These are phyloP conservation scores for Candida nemodendra DNA, from an alignment of 805 yeast genomes.

Conservation along the genomic window DNA sequence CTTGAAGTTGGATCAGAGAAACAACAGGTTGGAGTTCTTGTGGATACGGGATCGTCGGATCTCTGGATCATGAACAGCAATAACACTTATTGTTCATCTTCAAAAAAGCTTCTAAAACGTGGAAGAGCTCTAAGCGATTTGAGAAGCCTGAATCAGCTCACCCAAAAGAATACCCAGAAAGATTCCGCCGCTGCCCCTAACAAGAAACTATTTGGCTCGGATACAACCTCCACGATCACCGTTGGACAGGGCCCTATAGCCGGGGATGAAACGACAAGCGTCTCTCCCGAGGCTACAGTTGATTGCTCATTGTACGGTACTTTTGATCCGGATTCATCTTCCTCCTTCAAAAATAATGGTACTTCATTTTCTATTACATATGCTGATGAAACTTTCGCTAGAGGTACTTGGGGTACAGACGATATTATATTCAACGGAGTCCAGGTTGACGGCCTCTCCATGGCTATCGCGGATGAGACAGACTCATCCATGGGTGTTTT, in stretches of 20 bases:
- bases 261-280: background rate
- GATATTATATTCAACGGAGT: conserved; percentile 50
- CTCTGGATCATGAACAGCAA: conserved; percentile 57
- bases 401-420: conserved; percentile 64
- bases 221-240: background rate
- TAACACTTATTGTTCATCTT: conserved; percentile 44
- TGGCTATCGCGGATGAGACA: conserved; percentile 72
- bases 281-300: conserved; percentile 21
- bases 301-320: conserved; percentile 49
- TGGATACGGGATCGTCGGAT: conserved; percentile 81
- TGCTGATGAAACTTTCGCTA: conserved; percentile 48
- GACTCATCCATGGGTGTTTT: conserved; percentile 68
- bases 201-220: background rate
- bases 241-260: background rate
- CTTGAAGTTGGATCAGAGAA: conserved; percentile 55
- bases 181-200: background rate
- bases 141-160: conserved; percentile 5
- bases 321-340: conserved; percentile 41
- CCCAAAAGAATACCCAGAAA: background rate
- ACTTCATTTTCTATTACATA: conserved; percentile 45
- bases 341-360: conserved; percentile 38
- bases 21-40: conserved; percentile 52
- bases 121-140: conserved; percentile 9
- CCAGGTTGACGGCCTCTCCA: conserved; percentile 49
- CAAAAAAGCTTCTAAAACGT: background rate